phyloP scores from a whole-genome alignment of 1,139 yeast genomes.

The Meyerozyma elateridarum region DNA sequence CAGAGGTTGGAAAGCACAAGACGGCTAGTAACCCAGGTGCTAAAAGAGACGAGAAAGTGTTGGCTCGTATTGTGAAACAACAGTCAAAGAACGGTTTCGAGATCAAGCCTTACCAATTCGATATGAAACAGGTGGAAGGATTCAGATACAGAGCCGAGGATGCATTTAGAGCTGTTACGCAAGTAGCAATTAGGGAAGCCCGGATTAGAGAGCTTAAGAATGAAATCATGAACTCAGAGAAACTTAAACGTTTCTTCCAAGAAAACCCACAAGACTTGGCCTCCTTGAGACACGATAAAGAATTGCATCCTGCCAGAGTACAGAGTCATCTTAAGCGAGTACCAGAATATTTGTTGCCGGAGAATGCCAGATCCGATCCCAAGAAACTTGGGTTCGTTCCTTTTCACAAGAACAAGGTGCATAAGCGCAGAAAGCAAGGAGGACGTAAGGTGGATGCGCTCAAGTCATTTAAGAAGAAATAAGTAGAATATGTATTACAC shows the following conservation, averaged over 20 bases:
- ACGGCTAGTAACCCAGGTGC: conserved; percentile 68
- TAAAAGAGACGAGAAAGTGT: conserved; percentile 80
- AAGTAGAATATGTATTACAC: conserved; percentile 1
- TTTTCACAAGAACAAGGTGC: conserved; percentile 54
- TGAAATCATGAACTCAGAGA: conserved; percentile 84
- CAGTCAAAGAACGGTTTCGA: conserved; percentile 74
- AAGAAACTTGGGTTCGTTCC: conserved; percentile 74
- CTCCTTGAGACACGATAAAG: conserved; percentile 87
- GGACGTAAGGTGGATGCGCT: conserved; percentile 63
- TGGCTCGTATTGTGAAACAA: conserved; percentile 69
- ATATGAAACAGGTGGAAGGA: conserved; percentile 88
- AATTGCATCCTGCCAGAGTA: conserved; percentile 74
- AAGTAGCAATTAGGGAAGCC: conserved; percentile 87
- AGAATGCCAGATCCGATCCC: conserved; percentile 58
- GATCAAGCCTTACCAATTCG: conserved; percentile 80
- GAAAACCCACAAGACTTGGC: conserved; percentile 96
- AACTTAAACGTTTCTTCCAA: conserved; percentile 89
- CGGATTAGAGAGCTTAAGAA: conserved; percentile 84
- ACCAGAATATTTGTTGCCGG: conserved; percentile 88
- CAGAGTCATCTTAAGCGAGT: conserved; percentile 87
- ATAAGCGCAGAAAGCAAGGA: conserved; percentile 30
- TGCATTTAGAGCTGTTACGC: conserved; percentile 93
- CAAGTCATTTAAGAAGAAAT: conserved; percentile 35
- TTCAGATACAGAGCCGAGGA: conserved; percentile 97
- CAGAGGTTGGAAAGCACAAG: conserved; percentile 86